Conservation (phyloP, 2,329 filamentous ascomycete species). For the Nigrospora oryzae region DNA sequence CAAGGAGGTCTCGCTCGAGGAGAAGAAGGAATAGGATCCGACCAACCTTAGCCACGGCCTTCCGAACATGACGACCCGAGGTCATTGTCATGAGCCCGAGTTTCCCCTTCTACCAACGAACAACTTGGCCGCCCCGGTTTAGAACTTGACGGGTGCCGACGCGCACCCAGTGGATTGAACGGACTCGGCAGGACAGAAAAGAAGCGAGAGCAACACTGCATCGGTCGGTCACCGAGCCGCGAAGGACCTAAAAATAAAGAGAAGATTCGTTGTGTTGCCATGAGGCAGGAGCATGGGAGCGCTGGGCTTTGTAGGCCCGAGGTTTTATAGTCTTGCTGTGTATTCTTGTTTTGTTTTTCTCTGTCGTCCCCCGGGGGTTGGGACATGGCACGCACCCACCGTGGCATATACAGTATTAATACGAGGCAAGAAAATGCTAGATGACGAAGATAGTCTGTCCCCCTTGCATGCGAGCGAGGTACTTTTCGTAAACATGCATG, state of each 20-base stretch:
- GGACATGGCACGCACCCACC: no score
- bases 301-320: neutral
- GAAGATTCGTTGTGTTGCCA: neutral
- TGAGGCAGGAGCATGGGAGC: neutral
- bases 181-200: no score
- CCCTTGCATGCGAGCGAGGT: no score
- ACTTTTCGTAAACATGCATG: no score
- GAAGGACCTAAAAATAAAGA: neutral
- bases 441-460: no score
- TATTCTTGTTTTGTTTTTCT: no score
- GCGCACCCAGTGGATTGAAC: no score
- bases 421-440: no score
- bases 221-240: neutral
- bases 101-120: neutral
- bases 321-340: neutral
- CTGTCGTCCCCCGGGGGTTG: no score
- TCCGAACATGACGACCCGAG: neutral
- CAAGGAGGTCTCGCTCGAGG: slow-evolving; percentile 42
- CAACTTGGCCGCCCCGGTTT: neutral
- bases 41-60: neutral
- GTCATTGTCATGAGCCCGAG: neutral
- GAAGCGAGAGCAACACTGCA: no score
- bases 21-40: slow-evolving; percentile 39
- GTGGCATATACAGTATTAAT: no score
- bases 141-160: no score